Base-by-base conservation (phyloP, 345 rosid species). In the Geranium rotundifolium region DNA sequence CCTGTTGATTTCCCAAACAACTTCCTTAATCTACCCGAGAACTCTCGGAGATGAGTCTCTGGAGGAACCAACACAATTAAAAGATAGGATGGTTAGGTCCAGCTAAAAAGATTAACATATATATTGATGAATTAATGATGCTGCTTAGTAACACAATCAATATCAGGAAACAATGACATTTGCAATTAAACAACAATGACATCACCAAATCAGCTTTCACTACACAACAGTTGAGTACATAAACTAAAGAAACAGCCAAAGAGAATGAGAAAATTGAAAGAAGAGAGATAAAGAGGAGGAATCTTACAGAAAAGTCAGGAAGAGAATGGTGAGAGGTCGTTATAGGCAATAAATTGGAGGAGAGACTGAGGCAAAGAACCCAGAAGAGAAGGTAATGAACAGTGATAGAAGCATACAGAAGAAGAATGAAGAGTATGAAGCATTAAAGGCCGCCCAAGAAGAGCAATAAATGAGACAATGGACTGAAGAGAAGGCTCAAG, bases 11-110 rank as follows among this genome's bases (percentile, higher is more conserved):
- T 85, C 27, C 90, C 82, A 63, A 86, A 77, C 58, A 90, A 66
- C 72, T 72, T 85, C 75, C 80, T 72, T 34, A 93, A 68, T 71
- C 80, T 84, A 30, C 85, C 86, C 4, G 91, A 88, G 67, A 82
- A 83, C 0, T 75, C 64, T 75, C 64, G 63, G 85, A 80, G 39
- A 93, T 65, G 49, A 88, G 82, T 76, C 65, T 76, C 97, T 93
- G 95, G 6, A 5, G 10, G 41, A 34, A 65, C 49, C 58, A 23
- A 23, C 67, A 69, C 7, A 8, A 34, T 34, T 8, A 34, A 8
- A 8, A 4, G 41, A 34, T 34, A 8, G 41, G 0, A 34, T 34
- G 10, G 41, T 34, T 34, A 57, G 5, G 16, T 23, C 1, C 27
- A 23, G 27, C 27, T 23, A 23, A 23, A 23, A 23, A 23, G 27